These are phyloP conservation scores for Candida neerlandica DNA, from an alignment of 1,139 yeast genomes.

Conservation along the genomic window DNA sequence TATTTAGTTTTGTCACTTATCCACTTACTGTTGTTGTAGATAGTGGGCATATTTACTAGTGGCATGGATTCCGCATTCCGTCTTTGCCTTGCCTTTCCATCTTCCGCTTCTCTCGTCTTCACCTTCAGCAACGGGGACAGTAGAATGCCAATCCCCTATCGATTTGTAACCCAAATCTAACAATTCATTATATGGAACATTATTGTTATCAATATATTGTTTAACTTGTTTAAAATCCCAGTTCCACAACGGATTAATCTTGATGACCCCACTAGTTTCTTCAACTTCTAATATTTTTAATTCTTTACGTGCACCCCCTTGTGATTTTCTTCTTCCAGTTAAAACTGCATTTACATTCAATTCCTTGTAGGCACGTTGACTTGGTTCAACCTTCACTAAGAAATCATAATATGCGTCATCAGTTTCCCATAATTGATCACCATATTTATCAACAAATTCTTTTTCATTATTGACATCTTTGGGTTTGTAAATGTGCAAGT, in stretches of 20 bases:
- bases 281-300: constrained; percentile 80
- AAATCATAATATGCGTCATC: constrained; percentile 84
- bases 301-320: constrained; percentile 81
- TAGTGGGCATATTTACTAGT: constrained; percentile 70
- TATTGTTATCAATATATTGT: constrained; percentile 62
- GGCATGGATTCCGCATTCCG: constrained; percentile 95
- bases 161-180: constrained; percentile 88
- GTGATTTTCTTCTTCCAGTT: constrained; percentile 90
- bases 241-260: constrained; percentile 85
- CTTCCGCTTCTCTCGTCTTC: constrained; percentile 96
- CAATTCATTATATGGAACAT: constrained; percentile 84
- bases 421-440: constrained; percentile 79
- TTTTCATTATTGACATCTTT: constrained; percentile 51
- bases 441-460: constrained; percentile 71
- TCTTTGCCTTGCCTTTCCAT: constrained; percentile 91
- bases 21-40: constrained; percentile 21
- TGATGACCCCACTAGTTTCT: constrained; percentile 65
- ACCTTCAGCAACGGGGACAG: constrained; percentile 84
- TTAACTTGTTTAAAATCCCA: constrained; percentile 82
- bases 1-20: not conserved
- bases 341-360: constrained; percentile 77
- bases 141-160: constrained; percentile 95
- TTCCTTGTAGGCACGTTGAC: constrained; percentile 78
- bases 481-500: constrained; percentile 69
- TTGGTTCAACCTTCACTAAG: constrained; percentile 90